Conservation (phyloP, 2,329 filamentous ascomycete genomes). For the Pseudogymnoascus sp. region DNA sequence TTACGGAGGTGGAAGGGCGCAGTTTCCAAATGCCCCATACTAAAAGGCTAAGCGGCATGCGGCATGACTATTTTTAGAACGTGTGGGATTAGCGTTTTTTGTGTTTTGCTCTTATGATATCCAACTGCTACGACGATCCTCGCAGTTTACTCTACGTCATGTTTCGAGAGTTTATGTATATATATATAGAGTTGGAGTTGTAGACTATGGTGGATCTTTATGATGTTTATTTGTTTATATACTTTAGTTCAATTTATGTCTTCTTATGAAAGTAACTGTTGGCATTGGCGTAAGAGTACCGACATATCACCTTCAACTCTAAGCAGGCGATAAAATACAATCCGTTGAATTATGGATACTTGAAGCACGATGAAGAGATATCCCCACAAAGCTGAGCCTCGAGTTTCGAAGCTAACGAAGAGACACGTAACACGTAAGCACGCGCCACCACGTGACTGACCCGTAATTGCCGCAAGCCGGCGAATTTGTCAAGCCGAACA, state of each 20-base stretch:
- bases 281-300: constrained; percentile 55
- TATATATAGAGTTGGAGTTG: constrained; percentile 3
- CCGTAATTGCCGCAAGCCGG: not conserved
- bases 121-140: not conserved
- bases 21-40: not conserved
- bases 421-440: not conserved
- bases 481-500: not conserved
- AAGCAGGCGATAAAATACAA: not conserved
- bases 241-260: not conserved
- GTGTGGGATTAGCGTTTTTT: not conserved
- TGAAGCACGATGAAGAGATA: not conserved
- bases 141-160: not conserved
- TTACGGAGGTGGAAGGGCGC: not conserved
- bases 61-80: not conserved
- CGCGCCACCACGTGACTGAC: not conserved
- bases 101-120: not conserved
- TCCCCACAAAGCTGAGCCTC: not conserved
- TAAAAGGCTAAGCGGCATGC: not conserved
- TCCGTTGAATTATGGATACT: not conserved
- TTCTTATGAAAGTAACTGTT: constrained; percentile 75
- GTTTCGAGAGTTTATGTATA: not conserved
- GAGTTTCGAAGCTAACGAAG: not conserved
- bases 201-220: not conserved
- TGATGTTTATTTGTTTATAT: not conserved
- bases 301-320: not conserved